phyloP scores from a whole-genome alignment of 495 filamentous ascomycete species.

The Penicillium soppii region DNA sequence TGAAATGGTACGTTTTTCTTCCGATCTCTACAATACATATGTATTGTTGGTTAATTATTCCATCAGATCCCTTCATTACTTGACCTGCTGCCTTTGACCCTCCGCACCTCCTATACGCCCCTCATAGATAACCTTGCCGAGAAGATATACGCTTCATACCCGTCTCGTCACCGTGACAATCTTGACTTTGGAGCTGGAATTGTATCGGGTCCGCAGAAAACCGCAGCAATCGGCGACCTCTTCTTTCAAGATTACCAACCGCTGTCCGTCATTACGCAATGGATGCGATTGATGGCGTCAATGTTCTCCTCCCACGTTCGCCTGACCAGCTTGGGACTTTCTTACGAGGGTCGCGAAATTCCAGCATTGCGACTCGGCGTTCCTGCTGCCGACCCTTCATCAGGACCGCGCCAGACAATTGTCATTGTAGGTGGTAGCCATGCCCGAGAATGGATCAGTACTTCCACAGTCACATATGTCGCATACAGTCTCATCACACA shows the following conservation, averaged over 20 bases:
- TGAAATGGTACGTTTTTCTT: slow-evolving; percentile 60
- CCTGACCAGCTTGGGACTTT: slow-evolving; percentile 72
- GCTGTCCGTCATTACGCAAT: slow-evolving; percentile 71
- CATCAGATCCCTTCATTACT: slow-evolving; percentile 67
- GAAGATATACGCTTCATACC: slow-evolving; percentile 75
- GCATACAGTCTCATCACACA: slow-evolving; percentile 85
- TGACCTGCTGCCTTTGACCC: slow-evolving; percentile 72
- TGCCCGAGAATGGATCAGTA: slow-evolving; percentile 94
- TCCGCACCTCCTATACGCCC: slow-evolving; percentile 69
- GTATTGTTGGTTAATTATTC: slow-evolving; percentile 4
- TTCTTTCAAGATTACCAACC: slow-evolving; percentile 91
- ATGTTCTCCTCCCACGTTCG: slow-evolving; percentile 81
- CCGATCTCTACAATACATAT: background rate
- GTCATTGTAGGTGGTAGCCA: slow-evolving; percentile 83
- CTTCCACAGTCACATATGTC: slow-evolving; percentile 85
- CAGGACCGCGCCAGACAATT: slow-evolving; percentile 66
- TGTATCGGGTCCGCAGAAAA: slow-evolving; percentile 32
- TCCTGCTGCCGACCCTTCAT: slow-evolving; percentile 41
- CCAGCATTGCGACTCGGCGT: slow-evolving; percentile 77
- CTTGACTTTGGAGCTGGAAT: slow-evolving; percentile 32
- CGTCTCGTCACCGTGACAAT: slow-evolving; percentile 32
- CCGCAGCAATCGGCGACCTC: slow-evolving; percentile 51
- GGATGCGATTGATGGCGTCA: slow-evolving; percentile 86
- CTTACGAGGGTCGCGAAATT: slow-evolving; percentile 85
- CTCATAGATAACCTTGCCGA: slow-evolving; percentile 81